phyloP scores from a whole-genome alignment of 140 eudicot species.

The Oenanthe javanica region DNA sequence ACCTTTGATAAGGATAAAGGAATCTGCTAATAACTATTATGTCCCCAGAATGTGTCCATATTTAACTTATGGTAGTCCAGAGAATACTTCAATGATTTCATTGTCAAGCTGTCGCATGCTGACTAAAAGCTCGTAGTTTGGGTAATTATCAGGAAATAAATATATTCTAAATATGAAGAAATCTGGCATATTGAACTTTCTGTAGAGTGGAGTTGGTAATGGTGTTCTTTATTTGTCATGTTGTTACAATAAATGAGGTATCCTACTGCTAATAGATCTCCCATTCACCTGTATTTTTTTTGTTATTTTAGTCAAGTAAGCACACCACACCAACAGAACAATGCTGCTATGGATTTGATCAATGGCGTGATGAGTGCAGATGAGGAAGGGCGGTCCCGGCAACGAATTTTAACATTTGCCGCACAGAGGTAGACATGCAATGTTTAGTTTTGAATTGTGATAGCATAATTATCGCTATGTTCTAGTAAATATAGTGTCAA shows the following conservation, averaged over 20 bases:
- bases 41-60: background rate
- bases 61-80: too few relatives aligned
- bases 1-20: background rate
- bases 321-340: slow-evolving; percentile 39
- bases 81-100: background rate
- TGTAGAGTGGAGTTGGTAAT: background rate
- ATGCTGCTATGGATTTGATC: slow-evolving; percentile 77
- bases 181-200: background rate
- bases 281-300: background rate
- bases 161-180: background rate
- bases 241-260: too few relatives aligned
- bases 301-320: slow-evolving; percentile 50
- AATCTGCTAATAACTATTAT: background rate
- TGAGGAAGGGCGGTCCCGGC: slow-evolving; percentile 84
- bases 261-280: background rate
- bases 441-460: slow-evolving; percentile 3
- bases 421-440: slow-evolving; percentile 56
- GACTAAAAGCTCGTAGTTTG: background rate
- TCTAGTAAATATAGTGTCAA: background rate
- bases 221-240: background rate
- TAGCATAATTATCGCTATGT: background rate
- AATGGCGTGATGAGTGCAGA: slow-evolving; percentile 61
- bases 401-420: slow-evolving; percentile 77
- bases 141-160: background rate
- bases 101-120: background rate